Percentiles rank a stretch among this genome's conserved stretches.
Conservation (phyloP, 129 eudicot species). For the Ambrosia trifida region DNA sequence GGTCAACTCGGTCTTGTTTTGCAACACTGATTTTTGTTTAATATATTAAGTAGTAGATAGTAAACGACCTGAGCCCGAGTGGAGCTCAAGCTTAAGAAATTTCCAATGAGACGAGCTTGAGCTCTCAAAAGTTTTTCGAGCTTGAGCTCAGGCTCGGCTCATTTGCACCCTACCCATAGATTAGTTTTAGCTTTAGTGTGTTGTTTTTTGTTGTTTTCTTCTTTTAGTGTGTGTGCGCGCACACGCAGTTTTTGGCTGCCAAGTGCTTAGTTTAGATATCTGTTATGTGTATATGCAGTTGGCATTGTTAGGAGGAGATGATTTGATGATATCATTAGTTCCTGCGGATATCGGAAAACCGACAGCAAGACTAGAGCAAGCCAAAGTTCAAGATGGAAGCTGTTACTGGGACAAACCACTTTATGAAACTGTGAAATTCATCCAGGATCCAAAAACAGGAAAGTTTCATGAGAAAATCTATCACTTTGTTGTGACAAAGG, state of each 20-base stretch:
- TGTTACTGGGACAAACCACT: constrained; percentile 88
- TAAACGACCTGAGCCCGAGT: too few species aligned
- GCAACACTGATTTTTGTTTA: too few species aligned
- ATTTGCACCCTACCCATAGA: too few species aligned
- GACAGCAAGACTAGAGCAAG: constrained; percentile 67
- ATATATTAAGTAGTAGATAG: too few species aligned
- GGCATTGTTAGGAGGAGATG: constrained; percentile 53
- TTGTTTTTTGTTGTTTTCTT: too few species aligned
- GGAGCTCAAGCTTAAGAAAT: too few species aligned
- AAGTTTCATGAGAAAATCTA: constrained; percentile 75
- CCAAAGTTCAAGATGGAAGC: constrained; percentile 59
- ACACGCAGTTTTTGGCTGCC: not conserved
- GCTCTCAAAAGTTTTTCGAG: too few species aligned
- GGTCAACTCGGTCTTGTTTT: too few species aligned
- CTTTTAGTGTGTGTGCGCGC: too few species aligned
- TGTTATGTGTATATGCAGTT: constrained; percentile 41
- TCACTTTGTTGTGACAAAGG: constrained; percentile 66
- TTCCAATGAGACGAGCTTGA: too few species aligned
- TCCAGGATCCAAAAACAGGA: constrained; percentile 66
- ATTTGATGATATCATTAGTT: constrained; percentile 72
- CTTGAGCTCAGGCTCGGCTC: too few species aligned
- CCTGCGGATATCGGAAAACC: constrained; percentile 85
- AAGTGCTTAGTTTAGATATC: constrained; percentile 1
- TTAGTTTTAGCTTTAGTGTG: too few species aligned
- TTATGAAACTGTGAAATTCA: constrained; percentile 70